Evolutionary conservation across 2,329 filamentous ascomycete species (phyloP), one percentile per base, ranked within the genome.

Genomic region (Pseudogymnoascus sp.): DNA sequence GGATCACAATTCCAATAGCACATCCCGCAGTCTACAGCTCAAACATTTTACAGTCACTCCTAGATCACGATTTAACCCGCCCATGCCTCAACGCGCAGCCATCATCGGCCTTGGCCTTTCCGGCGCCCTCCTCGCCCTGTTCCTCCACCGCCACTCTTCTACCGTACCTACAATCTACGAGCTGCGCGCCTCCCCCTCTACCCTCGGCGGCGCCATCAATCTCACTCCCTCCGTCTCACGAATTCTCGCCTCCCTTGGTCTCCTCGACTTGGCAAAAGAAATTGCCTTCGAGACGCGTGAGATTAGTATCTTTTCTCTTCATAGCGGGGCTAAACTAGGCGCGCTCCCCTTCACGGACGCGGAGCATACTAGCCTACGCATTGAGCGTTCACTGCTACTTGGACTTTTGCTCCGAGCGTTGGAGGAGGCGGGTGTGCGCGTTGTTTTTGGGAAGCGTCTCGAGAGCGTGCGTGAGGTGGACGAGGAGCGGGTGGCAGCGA

Each of bases 91-190:
- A 50, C 43, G n/a, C 43, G 25, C 43, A 50, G 30, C 43, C 64
- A 76, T 82, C 60, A 71, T 82, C 50, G 80, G 80, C 38, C 79
- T 77, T 6, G 80, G 80, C 22, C 78, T 81, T 25, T 75, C 79
- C 15, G 80, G 80, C 37, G 74, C 82, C 28, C 72, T 77, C 14
- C 76, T 78, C 43, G 79, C 81, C 15, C 71, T 81, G 43, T 73
- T 78, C 11, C 72, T 80, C 59, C 75, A 74, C 37, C 76, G 77
- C 63, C 76, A 75, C 66, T 62, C 69, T 6, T 74, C 75, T 25
- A 47, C 69, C 25, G 74, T 80, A 66, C 43, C 43, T 50, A 76
- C 74, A 39, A 73, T 82, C 62, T 80, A 75, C 65, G 80, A 82
- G 66, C 73, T 80, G 47, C 76, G 78, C 1, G 71, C 75, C 2